Evolutionary conservation across 169 alveolate species (phyloP).

Genomic region (Cryptosporidium andersoni): DNA sequence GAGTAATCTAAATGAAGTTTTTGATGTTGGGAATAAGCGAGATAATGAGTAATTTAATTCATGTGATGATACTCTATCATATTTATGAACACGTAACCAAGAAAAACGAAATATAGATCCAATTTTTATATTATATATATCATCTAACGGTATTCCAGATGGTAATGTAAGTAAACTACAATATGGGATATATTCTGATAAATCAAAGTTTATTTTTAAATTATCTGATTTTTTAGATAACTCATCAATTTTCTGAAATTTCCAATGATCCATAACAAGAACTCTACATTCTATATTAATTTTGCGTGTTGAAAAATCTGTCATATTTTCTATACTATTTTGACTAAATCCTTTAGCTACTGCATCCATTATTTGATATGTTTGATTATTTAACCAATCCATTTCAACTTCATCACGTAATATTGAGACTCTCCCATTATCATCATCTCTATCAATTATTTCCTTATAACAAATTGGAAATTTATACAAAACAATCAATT

Average conservation of each 20-base stretch:
- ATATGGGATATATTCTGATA: constrained; percentile 7
- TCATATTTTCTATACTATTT: constrained; percentile 5
- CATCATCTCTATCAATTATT: constrained; percentile 23
- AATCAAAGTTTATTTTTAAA: neutral
- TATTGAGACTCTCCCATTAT: constrained; percentile 1
- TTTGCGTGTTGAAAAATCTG: constrained; percentile 2
- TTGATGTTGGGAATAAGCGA: constrained; percentile 24
- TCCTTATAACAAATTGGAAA: constrained; percentile 60
- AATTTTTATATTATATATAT: constrained; percentile 27
- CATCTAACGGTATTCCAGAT: constrained; percentile 50
- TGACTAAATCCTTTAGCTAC: neutral
- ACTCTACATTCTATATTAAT: constrained; percentile 23
- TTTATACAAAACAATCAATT: constrained; percentile 33
- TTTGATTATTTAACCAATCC: constrained; percentile 42
- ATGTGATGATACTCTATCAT: neutral
- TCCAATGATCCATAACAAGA: constrained; percentile 60
- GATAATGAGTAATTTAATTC: constrained; percentile 3
- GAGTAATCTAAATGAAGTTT: constrained; percentile 30
- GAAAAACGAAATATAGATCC: constrained; percentile 49
- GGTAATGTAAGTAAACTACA: constrained; percentile 54
- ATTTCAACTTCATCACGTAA: constrained; percentile 53
- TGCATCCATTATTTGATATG: constrained; percentile 17
- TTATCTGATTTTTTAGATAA: neutral
- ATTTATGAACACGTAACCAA: constrained; percentile 45
- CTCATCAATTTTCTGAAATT: constrained; percentile 8